A percentile compares a stretch with the other conserved stretches of the same genome.
These are phyloP conservation scores for Trichophyton simii DNA, from an alignment of 2,329 filamentous ascomycete species.

Conservation along the genomic window DNA sequence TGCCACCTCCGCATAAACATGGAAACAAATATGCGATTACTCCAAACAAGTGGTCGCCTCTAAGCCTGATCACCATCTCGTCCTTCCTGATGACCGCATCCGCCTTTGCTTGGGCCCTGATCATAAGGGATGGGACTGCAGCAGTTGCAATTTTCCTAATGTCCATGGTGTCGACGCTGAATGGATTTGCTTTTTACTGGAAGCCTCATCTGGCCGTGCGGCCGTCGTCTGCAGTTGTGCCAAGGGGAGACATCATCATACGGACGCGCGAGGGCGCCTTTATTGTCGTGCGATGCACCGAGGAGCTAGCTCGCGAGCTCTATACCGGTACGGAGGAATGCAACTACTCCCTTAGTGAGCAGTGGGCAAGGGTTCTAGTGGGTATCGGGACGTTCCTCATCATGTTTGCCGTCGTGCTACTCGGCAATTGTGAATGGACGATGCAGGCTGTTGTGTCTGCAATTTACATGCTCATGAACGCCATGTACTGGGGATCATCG, in stretches of 20 bases:
- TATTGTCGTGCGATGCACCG: conserved; percentile 44
- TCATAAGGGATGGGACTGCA: conserved; percentile 40
- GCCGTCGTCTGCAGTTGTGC: conserved; percentile 38
- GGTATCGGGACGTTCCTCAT: conserved; percentile 47
- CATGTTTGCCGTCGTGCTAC: conserved; percentile 48
- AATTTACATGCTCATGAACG: conserved; percentile 48
- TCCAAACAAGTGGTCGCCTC: conserved; percentile 37
- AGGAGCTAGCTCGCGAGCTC: conserved; percentile 50
- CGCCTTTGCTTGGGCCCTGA: conserved; percentile 15
- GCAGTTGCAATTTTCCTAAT: conserved; percentile 42
- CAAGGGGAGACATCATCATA: conserved; percentile 48
- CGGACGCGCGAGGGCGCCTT: conserved; percentile 49
- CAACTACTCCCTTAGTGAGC: conserved; percentile 39
- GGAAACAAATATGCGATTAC: conserved; percentile 9
- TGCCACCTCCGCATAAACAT: not conserved
- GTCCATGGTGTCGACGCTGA: conserved; percentile 41
- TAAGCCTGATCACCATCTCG: conserved; percentile 42
- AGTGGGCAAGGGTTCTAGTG: conserved; percentile 43
- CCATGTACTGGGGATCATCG: conserved; percentile 46
- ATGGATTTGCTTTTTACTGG: conserved; percentile 49
- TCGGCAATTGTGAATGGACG: conserved; percentile 51
- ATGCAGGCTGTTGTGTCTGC: conserved; percentile 48
- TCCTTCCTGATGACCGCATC: conserved; percentile 32
- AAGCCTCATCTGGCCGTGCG: conserved; percentile 43
- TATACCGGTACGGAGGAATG: conserved; percentile 51